These are phyloP conservation scores for Coccomyxa subellipsoidea DNA, from an alignment of 163 green algal genomes.

Conservation along the genomic window DNA sequence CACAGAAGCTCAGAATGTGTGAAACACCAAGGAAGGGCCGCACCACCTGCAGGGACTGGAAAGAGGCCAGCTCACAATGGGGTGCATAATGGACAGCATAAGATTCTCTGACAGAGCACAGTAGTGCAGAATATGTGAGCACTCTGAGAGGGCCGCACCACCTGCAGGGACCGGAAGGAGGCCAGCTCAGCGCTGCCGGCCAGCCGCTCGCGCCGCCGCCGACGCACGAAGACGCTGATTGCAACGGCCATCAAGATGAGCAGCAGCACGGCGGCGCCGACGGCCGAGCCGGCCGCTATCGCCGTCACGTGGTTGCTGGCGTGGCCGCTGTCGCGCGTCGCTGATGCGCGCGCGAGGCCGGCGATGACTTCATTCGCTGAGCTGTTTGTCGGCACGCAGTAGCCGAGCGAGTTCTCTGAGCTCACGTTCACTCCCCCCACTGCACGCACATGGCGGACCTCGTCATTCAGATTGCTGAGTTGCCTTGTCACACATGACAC, in stretches of 20 bases:
- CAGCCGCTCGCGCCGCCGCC: not conserved
- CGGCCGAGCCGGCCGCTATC: not conserved
- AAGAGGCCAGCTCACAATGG: not conserved
- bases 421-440: not conserved
- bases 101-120: too few relatives aligned
- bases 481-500: too few relatives aligned
- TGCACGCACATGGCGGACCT: too few relatives aligned
- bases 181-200: not conserved
- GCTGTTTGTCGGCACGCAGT: constrained; percentile 2
- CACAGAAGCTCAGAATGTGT: too few relatives aligned
- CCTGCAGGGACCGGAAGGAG: not conserved
- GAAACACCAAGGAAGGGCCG: too few relatives aligned
- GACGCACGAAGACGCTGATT: not conserved
- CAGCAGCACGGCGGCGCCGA: not conserved
- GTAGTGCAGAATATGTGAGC: too few relatives aligned
- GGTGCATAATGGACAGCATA: too few relatives aligned
- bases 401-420: not conserved
- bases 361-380: constrained; percentile 5
- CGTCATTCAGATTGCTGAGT: too few relatives aligned
- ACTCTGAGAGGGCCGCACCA: not conserved
- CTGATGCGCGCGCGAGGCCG: not conserved
- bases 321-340: not conserved
- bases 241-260: not conserved
- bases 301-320: not conserved
- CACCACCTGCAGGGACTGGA: not conserved